A percentile compares a stretch with the other conserved stretches of the same genome.
These are phyloP conservation scores for Thecamonas trahens DNA, from an alignment of 78 protist species.

Conservation along the genomic window DNA sequence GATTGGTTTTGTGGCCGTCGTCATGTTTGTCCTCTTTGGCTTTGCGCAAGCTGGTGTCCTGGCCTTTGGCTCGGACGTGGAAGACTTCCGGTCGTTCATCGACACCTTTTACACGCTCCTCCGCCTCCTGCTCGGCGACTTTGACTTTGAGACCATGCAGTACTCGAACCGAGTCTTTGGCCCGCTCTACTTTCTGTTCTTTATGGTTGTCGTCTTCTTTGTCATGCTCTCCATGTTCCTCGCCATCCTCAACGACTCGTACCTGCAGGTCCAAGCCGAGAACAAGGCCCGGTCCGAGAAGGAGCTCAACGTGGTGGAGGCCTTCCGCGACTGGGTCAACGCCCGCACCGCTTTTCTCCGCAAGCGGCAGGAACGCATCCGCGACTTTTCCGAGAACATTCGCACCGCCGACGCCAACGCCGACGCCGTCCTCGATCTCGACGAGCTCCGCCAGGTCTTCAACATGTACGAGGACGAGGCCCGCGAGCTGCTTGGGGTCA, in stretches of 20 bases:
- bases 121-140: slow-evolving; percentile 3
- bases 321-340: too few relatives aligned
- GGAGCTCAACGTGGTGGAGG: too few relatives aligned
- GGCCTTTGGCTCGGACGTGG: slow-evolving; percentile 11
- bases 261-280: too few relatives aligned
- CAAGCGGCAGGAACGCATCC: too few relatives aligned
- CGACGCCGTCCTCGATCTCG: too few relatives aligned
- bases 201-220: slow-evolving; percentile 7
- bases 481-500: too few relatives aligned
- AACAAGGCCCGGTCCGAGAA: too few relatives aligned
- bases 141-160: background rate
- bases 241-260: slow-evolving; percentile 21
- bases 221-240: slow-evolving; percentile 5
- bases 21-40: background rate
- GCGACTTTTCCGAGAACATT: too few relatives aligned
- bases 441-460: too few relatives aligned
- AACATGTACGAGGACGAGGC: too few relatives aligned
- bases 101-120: background rate
- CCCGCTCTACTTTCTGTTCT: slow-evolving; percentile 9
- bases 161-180: slow-evolving; percentile 17
- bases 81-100: background rate
- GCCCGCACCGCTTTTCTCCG: too few relatives aligned
- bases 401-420: too few relatives aligned
- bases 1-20: background rate
- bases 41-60: slow-evolving; percentile 7